Percentiles rank a stretch among this genome's conserved stretches.
Conservation (phyloP, 1,284 basidiomycete genomes). For the Psilocybe mexicana region DNA sequence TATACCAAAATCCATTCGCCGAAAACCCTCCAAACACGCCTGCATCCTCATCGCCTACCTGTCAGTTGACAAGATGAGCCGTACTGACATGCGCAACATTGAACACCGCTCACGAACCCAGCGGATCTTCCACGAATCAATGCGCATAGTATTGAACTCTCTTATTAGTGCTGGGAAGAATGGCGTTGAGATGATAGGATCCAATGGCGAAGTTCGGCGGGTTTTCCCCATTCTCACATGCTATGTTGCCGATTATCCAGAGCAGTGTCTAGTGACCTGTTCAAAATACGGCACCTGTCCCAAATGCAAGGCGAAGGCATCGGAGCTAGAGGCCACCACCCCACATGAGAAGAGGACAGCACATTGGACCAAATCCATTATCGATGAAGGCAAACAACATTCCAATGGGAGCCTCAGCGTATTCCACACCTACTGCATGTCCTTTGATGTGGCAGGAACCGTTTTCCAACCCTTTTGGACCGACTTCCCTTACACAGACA, state of each 20-base stretch:
- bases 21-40: conserved; percentile 15
- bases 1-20: conserved; percentile 10
- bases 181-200: conserved; percentile 1
- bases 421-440: conserved; percentile 13
- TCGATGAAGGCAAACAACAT: conserved; percentile 3
- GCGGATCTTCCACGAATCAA: conserved; percentile 39
- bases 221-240: conserved; percentile 13
- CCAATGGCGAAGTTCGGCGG: conserved; percentile 1
- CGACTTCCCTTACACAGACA: conserved; percentile 35
- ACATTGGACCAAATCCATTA: conserved; percentile 10
- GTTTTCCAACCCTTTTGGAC: conserved; percentile 39
- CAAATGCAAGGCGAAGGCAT: conserved; percentile 11
- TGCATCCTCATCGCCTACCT: conserved; percentile 18
- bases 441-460: conserved; percentile 11
- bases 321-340: conserved; percentile 3
- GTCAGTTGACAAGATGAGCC: conserved; percentile 14
- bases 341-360: not conserved
- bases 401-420: not conserved
- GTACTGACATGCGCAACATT: conserved; percentile 1
- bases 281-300: conserved; percentile 19
- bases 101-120: conserved; percentile 13
- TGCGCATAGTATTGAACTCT: conserved; percentile 33
- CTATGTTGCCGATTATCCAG: conserved; percentile 22
- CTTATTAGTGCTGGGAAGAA: conserved; percentile 16
- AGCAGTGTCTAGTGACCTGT: conserved; percentile 21